Evolutionary conservation across 1,139 yeast genomes (phyloP).

Genomic region (Tardiomyces blankii): DNA sequence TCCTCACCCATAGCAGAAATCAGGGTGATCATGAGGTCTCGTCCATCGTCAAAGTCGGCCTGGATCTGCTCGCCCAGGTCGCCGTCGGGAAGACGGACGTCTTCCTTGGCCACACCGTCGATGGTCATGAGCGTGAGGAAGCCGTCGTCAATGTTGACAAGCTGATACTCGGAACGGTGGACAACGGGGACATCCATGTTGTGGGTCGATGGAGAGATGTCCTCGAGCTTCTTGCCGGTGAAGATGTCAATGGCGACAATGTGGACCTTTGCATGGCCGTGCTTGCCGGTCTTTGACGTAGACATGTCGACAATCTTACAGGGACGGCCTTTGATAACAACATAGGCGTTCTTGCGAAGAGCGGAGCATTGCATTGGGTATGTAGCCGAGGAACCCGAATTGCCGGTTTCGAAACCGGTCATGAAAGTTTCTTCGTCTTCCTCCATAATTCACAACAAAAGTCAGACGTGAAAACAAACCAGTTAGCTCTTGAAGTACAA

Average conservation of each 20-base stretch:
- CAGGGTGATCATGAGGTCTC: constrained; percentile 91
- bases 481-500: too few relatives aligned
- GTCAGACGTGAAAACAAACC: too few relatives aligned
- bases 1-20: constrained; percentile 99
- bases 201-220: constrained; percentile 99
- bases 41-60: constrained; percentile 92
- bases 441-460: too few relatives aligned
- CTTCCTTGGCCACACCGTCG: constrained; percentile 99
- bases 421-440: too few relatives aligned
- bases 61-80: constrained; percentile 91
- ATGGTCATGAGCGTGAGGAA: constrained; percentile 92
- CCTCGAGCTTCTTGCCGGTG: constrained; percentile 99
- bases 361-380: constrained; percentile 99
- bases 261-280: constrained; percentile 99
- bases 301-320: constrained; percentile 99
- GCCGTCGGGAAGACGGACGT: constrained; percentile 96
- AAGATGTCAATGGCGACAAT: constrained; percentile 97
- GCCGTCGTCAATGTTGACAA: constrained; percentile 97
- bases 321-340: constrained; percentile 97
- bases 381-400: constrained; percentile 98
- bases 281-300: constrained; percentile 99
- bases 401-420: constrained; percentile 98
- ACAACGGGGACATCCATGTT: constrained; percentile 99
- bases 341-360: constrained; percentile 99
- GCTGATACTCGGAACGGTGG: constrained; percentile 88